A percentile compares a stretch with the other conserved stretches of the same genome.
These are phyloP conservation scores for Gynochthodes officinalis DNA, from an alignment of 257 asterid species.

Conservation along the genomic window DNA sequence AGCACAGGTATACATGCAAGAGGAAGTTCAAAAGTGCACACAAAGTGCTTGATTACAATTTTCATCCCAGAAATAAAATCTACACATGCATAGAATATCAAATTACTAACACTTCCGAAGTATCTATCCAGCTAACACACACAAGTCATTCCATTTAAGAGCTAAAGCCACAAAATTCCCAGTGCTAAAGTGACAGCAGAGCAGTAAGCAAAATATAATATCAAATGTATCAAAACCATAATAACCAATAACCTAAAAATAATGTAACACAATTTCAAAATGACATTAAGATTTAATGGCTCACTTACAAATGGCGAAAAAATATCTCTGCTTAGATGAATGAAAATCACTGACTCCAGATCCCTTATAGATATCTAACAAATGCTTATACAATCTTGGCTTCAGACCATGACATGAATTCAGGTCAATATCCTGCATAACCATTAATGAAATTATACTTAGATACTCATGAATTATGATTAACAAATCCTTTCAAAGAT, in stretches of 20 bases:
- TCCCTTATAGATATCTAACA: constrained; percentile 58
- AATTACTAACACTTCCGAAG: not conserved
- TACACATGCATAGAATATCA: not conserved
- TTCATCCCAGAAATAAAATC: not conserved
- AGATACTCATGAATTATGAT: not conserved
- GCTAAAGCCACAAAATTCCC: constrained; percentile 6
- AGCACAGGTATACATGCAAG: not conserved
- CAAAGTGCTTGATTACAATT: not conserved
- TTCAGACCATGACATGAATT: constrained; percentile 47
- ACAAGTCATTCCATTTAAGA: not conserved
- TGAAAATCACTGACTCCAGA: constrained; percentile 64
- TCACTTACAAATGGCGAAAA: constrained; percentile 80
- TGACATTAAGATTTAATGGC: not conserved
- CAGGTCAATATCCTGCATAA: constrained; percentile 48
- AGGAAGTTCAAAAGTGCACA: not conserved
- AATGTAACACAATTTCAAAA: not conserved
- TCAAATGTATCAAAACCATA: not conserved
- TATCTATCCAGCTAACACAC: not conserved
- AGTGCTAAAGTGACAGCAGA: not conserved
- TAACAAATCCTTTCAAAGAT: not conserved
- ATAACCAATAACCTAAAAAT: not conserved
- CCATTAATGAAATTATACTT: constrained; percentile 10
- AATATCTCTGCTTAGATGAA: constrained; percentile 55
- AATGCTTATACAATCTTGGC: constrained; percentile 68
- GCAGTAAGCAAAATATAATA: not conserved